A percentile compares a stretch with the other conserved stretches of the same genome.
phyloP scores from a whole-genome alignment of 805 yeast species.

The Cyberlindnera subsufficiens region DNA sequence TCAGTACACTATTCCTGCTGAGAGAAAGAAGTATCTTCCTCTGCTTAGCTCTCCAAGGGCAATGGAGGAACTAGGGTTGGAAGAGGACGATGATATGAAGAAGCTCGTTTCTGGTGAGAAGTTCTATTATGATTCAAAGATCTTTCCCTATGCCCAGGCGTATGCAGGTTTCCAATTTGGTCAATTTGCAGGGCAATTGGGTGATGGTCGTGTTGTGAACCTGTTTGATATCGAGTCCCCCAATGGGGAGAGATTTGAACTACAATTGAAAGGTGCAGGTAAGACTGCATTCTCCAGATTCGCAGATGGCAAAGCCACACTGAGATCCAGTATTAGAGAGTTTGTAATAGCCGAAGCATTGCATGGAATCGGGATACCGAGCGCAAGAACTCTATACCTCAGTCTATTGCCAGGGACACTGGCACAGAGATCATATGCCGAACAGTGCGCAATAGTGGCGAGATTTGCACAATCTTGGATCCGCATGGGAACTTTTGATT shows the following conservation, averaged over 20 bases:
- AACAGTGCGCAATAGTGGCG: constrained; percentile 78
- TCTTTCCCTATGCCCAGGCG: constrained; percentile 82
- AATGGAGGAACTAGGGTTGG: constrained; percentile 54
- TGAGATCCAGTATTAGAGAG: constrained; percentile 84
- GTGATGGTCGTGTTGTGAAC: constrained; percentile 89
- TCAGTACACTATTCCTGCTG: constrained; percentile 68
- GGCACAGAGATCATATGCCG: constrained; percentile 69
- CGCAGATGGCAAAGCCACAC: constrained; percentile 94
- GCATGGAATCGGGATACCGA: constrained; percentile 75
- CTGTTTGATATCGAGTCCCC: constrained; percentile 61
- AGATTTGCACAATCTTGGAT: constrained; percentile 86
- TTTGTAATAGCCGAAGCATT: constrained; percentile 80
- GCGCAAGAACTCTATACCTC: constrained; percentile 77
- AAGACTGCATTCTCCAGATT: constrained; percentile 87
- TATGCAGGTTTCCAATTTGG: constrained; percentile 98
- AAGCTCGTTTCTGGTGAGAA: constrained; percentile 57
- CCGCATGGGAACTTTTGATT: constrained; percentile 82
- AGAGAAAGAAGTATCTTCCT: constrained; percentile 44
- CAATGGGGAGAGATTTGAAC: constrained; percentile 37
- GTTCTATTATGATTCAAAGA: constrained; percentile 32
- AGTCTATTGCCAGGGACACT: constrained; percentile 65
- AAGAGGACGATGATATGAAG: constrained; percentile 39
- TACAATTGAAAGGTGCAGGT: constrained; percentile 92
- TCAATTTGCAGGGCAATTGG: constrained; percentile 92
- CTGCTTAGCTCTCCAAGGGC: constrained; percentile 58